A percentile compares a stretch with the other conserved stretches of the same genome.
phyloP scores from a whole-genome alignment of 2,329 filamentous ascomycete species.

The Beauveria australis region DNA sequence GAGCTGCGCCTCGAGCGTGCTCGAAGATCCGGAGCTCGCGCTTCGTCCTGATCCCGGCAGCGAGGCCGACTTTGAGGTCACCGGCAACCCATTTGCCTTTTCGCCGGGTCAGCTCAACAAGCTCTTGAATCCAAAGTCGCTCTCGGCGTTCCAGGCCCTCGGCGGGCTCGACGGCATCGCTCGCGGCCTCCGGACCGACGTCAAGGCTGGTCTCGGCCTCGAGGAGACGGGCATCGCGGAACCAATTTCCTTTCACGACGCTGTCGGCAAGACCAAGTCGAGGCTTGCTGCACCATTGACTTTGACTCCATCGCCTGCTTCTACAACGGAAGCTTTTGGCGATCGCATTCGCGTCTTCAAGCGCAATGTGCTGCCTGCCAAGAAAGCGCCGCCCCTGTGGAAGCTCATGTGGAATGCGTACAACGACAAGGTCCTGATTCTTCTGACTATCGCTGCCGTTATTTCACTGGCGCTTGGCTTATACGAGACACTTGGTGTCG shows the following conservation, averaged over 20 bases:
- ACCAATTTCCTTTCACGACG: conserved; percentile 61
- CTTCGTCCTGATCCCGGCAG: conserved; percentile 62
- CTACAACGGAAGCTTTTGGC: background rate
- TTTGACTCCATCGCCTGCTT: conserved; percentile 34
- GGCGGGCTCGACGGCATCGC: conserved; percentile 66
- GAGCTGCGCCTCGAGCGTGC: conserved; percentile 14
- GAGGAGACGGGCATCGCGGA: conserved; percentile 61
- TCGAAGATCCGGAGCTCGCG: conserved; percentile 40
- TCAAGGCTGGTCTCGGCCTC: conserved; percentile 55
- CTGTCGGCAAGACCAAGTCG: conserved; percentile 13
- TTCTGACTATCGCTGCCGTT: conserved; percentile 59
- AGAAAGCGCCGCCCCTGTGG: conserved; percentile 54
- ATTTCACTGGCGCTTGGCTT: conserved; percentile 62
- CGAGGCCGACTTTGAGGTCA: conserved; percentile 59
- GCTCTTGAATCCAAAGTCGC: conserved; percentile 70
- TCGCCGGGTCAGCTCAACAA: conserved; percentile 67
- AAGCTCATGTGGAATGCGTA: conserved; percentile 61
- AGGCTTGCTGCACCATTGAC: conserved; percentile 42
- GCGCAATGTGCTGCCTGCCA: conserved; percentile 54
- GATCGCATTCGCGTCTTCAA: conserved; percentile 13
- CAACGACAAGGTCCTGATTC: conserved; percentile 65
- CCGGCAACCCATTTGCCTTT: conserved; percentile 65
- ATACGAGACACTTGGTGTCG: conserved; percentile 51
- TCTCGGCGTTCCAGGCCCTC: conserved; percentile 65
- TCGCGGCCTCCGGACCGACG: conserved; percentile 61